These are phyloP conservation scores for Nepenthes gracilis DNA, from an alignment of 148 eudicot genomes.

Conservation along the genomic window DNA sequence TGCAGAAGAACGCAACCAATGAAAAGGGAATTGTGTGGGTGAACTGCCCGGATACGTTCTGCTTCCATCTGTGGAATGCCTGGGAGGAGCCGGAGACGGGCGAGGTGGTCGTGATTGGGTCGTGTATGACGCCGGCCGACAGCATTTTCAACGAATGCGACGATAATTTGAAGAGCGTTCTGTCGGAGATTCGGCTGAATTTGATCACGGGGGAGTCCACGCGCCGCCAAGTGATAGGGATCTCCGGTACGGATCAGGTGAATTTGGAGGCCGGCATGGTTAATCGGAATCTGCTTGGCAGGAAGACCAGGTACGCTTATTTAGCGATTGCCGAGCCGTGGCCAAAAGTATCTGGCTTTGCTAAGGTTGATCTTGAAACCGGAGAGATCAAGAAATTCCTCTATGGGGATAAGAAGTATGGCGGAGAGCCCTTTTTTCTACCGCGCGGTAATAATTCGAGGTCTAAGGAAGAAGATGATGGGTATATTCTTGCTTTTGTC, in stretches of 20 bases:
- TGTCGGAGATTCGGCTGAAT: slow-evolving; percentile 57
- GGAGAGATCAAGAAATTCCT: slow-evolving; percentile 33
- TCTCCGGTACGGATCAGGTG: slow-evolving; percentile 14
- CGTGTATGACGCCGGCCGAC: slow-evolving; percentile 78
- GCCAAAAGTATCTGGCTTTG: slow-evolving; percentile 78
- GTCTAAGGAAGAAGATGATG: slow-evolving; percentile 40
- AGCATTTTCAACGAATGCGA: slow-evolving; percentile 63
- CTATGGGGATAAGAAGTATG: slow-evolving; percentile 43
- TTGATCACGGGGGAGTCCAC: slow-evolving; percentile 36
- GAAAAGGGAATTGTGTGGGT: slow-evolving; percentile 36
- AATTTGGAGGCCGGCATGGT: slow-evolving; percentile 78
- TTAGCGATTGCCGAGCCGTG: slow-evolving; percentile 70
- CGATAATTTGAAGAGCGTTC: slow-evolving; percentile 31
- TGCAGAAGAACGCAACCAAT: slow-evolving; percentile 21
- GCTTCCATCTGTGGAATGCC: slow-evolving; percentile 75
- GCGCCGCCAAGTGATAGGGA: slow-evolving; percentile 17
- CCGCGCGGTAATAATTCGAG: slow-evolving; percentile 11
- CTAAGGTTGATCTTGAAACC: slow-evolving; percentile 38
- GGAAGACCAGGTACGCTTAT: slow-evolving; percentile 43
- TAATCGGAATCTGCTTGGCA: slow-evolving; percentile 36
- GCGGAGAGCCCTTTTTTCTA: slow-evolving; percentile 64
- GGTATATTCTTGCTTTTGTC: slow-evolving; percentile 39
- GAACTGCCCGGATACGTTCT: slow-evolving; percentile 39
- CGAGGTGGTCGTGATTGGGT: slow-evolving; percentile 62
- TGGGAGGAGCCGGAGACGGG: slow-evolving; percentile 54